phyloP scores from a whole-genome alignment of 2,329 filamentous ascomycete species.

The Cladophialophora carrionii region DNA sequence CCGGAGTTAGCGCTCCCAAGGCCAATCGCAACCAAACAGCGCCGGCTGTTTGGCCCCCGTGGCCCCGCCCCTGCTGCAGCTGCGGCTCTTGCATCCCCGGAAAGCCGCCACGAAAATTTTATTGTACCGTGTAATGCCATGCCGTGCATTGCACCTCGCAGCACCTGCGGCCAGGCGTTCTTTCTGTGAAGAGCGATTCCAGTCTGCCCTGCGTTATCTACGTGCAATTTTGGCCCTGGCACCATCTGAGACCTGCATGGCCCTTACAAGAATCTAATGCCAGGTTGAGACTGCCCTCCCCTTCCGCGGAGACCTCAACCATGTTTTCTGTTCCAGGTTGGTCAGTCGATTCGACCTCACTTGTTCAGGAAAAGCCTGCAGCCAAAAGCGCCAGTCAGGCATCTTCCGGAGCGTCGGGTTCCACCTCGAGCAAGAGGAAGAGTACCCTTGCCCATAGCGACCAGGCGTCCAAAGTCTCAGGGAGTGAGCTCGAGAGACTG shows the following conservation, averaged over 20 bases:
- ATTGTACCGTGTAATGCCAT: not conserved
- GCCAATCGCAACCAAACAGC: not conserved
- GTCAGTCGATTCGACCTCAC: constrained; percentile 64
- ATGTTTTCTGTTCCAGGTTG: constrained; percentile 95
- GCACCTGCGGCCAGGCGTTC: not conserved
- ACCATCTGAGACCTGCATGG: constrained; percentile 28
- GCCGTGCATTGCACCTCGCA: not conserved
- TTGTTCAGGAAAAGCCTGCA: constrained; percentile 38
- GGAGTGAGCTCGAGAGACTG: constrained; percentile 73
- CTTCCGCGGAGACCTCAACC: constrained; percentile 13
- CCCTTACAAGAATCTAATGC: constrained; percentile 11
- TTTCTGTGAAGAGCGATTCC: not conserved
- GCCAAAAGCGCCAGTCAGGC: constrained; percentile 40
- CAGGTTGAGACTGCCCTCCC: constrained; percentile 9
- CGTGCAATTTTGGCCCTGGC: constrained; percentile 1
- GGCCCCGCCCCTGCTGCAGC: not conserved
- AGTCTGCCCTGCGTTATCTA: not conserved
- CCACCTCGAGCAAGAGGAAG: constrained; percentile 56
- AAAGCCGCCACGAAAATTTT: not conserved
- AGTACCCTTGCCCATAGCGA: constrained; percentile 39
- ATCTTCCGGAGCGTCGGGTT: constrained; percentile 12
- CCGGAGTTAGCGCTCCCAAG: not conserved
- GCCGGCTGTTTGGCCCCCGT: not conserved
- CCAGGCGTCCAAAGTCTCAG: constrained; percentile 56
- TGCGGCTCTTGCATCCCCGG: not conserved